Base-by-base conservation (phyloP, 768 basidiomycete genomes). In the Heimioporus sp. region DNA sequence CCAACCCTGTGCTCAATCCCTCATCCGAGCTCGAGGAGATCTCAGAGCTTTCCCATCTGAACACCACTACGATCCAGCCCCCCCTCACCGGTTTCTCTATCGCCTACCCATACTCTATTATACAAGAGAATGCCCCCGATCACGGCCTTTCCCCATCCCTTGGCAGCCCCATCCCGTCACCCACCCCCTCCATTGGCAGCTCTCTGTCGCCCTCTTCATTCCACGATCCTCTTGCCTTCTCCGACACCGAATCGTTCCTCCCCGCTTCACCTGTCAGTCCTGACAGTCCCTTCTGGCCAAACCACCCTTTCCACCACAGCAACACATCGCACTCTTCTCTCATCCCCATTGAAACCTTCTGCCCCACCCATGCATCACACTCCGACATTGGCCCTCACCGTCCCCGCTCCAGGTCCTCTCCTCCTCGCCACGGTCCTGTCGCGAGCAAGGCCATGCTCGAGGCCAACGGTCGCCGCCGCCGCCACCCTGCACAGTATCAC, bases 381-480 rank as follows among this genome's bases (percentile, higher is more conserved):
- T 0, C 10, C 4, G 43, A 46, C 5, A 1, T 19, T 12, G 43
- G 37, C 16, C 59, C 55, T 50, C 53, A 50, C 2, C 67, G 69
- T 13, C 34, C 50, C 10, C 61, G 55, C 10, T 56, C 65, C 7
- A 28, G 7, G n/a, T 60, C 67, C 0, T 43, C 59, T 5, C 41
- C 51, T 2, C 36, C 49, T 35, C 60, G 53, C 16, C 55, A 10
- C 10, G 54, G 56, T 10, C 56, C 61, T 1, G 67, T 69, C 4
- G 69, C 67, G 0, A 69, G 65, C 43, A 68, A 58, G 49, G 67
- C 67, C 0, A 69, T 71, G 69, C 57, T 67, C 3, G 63, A 68
- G 20, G 67, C 67, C 0, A 69, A 69, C 20, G 48, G 60, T 45
- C 58, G 65, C 2, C 69, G 67, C 16, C 69, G 67, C 11, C 59